Base-by-base conservation (phyloP, 2,329 filamentous ascomycete species). In the Ophiostoma montium region DNA sequence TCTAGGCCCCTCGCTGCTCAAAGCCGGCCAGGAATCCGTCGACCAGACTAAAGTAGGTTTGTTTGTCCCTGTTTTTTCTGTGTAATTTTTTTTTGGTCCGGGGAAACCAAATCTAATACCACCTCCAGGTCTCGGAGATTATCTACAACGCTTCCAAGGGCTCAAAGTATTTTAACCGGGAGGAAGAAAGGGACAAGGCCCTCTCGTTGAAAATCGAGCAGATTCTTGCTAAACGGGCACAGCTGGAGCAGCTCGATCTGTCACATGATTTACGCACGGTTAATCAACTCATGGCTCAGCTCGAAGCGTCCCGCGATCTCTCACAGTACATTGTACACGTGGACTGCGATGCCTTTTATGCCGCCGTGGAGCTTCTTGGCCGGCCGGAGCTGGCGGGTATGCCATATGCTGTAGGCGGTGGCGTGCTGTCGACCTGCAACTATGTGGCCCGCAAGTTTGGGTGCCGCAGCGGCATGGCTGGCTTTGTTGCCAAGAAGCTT, bases 131-230 rank as follows among this genome's bases (percentile, higher is more conserved):
- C 46, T 94, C 89, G 2, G 89, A 96, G 58, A 82, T 96, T 57
- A 98, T 98, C 52, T 96, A 95, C 67, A 87, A 94, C 63, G 88
- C 89, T 11, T 95, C 88, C 15, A 95, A 94, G 62, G 92, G 92
- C 44, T 94, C 87, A 56, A 95, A 95, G 63, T 98, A 83, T 68
- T 98, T 96, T 73, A 86, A 83, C 57, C 86, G 89, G 52, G 92
- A 98, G 64, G 84, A 95, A 62, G 74, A 69, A 50, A 83, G 82
- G 58, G 90, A 96, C 68, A 82, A 83, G 58, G 73, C 77, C 41
- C 75, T 96, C 18, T 95, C 90, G 0, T 72, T 81, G 50, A 95
- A 94, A 64, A 95, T 96, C 57, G 78, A 82, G 48, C 75, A 77
- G 38, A 90, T 95, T 50, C 65, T 92, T 39, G 72, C 74, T 12